These are phyloP conservation scores for Lagenidium giganteum DNA, from an alignment of 352 stramenopile genomes.

Conservation along the genomic window DNA sequence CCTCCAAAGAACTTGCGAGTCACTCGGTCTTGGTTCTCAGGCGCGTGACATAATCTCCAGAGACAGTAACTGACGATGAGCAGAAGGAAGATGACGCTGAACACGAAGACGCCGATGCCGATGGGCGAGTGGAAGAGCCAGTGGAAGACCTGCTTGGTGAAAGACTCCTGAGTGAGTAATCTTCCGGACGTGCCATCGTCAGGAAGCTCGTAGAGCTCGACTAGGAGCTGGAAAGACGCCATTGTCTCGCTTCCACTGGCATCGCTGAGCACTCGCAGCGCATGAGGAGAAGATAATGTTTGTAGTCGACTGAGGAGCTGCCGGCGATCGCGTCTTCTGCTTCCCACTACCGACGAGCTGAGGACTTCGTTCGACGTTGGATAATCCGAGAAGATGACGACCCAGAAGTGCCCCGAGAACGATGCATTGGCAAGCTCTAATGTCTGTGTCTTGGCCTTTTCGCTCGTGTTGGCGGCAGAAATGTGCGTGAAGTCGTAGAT, in stretches of 20 bases:
- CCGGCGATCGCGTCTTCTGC: too few species aligned
- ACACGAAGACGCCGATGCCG: conserved; percentile 43
- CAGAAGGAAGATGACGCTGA: conserved; percentile 30
- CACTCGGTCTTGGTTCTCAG: conserved; percentile 54
- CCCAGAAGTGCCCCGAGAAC: conserved; percentile 63
- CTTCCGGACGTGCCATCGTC: background rate
- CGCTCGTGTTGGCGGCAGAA: conserved; percentile 19
- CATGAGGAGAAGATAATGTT: conserved; percentile 2
- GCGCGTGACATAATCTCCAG: conserved; percentile 47
- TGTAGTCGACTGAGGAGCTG: conserved; percentile 7
- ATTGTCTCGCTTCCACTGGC: conserved; percentile 1
- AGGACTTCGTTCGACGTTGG: conserved; percentile 12
- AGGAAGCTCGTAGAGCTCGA: conserved; percentile 30
- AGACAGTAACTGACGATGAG: conserved; percentile 42
- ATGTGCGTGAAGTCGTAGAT: conserved; percentile 76
- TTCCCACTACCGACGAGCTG: background rate
- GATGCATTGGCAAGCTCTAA: conserved; percentile 46
- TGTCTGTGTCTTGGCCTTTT: conserved; percentile 18
- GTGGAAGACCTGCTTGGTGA: conserved; percentile 30
- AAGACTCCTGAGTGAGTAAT: conserved; percentile 48
- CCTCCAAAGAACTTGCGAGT: conserved; percentile 10
- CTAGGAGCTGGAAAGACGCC: conserved; percentile 32
- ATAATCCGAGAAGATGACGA: conserved; percentile 68
- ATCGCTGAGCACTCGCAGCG: conserved; percentile 4
- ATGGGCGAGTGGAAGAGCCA: conserved; percentile 46